Base-by-base conservation (phyloP, 2,329 filamentous ascomycete species). In the Thermothelomyces thermophilus region DNA sequence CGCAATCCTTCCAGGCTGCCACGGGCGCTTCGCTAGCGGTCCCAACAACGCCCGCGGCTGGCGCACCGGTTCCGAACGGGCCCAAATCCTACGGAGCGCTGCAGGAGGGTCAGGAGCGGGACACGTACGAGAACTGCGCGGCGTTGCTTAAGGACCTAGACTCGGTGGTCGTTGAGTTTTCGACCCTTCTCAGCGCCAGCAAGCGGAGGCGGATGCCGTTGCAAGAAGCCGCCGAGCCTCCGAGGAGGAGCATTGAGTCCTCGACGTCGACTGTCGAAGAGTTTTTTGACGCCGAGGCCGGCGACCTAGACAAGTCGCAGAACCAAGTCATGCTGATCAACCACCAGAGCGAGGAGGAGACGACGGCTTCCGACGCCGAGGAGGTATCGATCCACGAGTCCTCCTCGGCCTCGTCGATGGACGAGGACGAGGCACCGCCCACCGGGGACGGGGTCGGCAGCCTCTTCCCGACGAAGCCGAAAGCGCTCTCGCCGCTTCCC, bases 241-340 rank as follows among this genome's bases (percentile, higher is more conserved):
- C 58, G 20, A 58, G 61, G 16, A 43, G 30, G 17, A 63, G 60
- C 51, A 49, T 54, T 20, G 71, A 65, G 26, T 67, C 57, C 39
- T 66, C 65, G 1, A 26, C 51, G 0, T 77, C 78, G 19, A 85
- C 87, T 1, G 79, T 79, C 2, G 87, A 95, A 50, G 91, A 97
- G 64, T 98, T 97, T 69, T 98, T 96, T 60, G 93, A 98, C 65
- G 93, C 93, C 1, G 83, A 86, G 61, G 84, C 82, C 45, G 83
- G 79, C 14, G 78, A 79, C 58, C 60, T 69, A 20, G 71, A 71
- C 14, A 67, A 64, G 24, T 82, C 84, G 7, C 83, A 87, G 35
- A 59, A 54, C n/a, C 83, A 87, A 48, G 74, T 95, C 8, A 73
- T 95, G 55, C 83, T 83, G 42, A 91, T 96, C 46, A 68, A 73